A percentile compares a stretch with the other conserved stretches of the same genome.
Conservation (phyloP, 257 asterid species). For the Lycium barbarum region DNA sequence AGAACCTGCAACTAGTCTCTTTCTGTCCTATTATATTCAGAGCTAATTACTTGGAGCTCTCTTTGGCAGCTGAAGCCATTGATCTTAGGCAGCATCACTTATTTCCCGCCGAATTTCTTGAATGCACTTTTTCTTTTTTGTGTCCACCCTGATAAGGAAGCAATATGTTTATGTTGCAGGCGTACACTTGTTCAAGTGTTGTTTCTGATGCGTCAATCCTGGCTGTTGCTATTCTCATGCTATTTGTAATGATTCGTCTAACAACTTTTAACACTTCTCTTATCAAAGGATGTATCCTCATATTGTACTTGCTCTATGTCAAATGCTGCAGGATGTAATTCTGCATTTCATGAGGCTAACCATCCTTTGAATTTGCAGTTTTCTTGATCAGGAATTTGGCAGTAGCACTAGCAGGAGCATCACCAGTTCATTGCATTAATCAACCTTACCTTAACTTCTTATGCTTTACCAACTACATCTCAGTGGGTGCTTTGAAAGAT, state of each 20-base stretch:
- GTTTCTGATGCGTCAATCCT: too few relatives aligned
- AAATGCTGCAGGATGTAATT: neutral
- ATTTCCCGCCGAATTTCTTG: neutral
- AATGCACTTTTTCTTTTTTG: neutral
- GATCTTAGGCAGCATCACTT: neutral
- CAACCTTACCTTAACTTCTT: neutral
- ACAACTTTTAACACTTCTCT: too few relatives aligned
- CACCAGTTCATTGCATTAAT: neutral
- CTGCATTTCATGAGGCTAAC: neutral
- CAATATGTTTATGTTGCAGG: neutral
- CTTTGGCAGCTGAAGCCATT: neutral
- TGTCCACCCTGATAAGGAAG: too few relatives aligned
- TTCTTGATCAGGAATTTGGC: too few relatives aligned
- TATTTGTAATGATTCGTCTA: too few relatives aligned
- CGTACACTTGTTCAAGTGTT: neutral
- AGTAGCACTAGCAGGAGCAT: too few relatives aligned
- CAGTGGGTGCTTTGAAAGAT: neutral
- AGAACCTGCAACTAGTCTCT: too few relatives aligned
- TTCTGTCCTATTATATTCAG: neutral
- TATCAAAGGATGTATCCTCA: too few relatives aligned
- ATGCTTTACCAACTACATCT: too few relatives aligned
- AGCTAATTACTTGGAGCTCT: neutral
- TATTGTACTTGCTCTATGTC: too few relatives aligned
- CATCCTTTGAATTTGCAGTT: too few relatives aligned
- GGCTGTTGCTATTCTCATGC: neutral